phyloP scores from a whole-genome alignment of 768 basidiomycete genomes.

The Amanita phalloides region DNA sequence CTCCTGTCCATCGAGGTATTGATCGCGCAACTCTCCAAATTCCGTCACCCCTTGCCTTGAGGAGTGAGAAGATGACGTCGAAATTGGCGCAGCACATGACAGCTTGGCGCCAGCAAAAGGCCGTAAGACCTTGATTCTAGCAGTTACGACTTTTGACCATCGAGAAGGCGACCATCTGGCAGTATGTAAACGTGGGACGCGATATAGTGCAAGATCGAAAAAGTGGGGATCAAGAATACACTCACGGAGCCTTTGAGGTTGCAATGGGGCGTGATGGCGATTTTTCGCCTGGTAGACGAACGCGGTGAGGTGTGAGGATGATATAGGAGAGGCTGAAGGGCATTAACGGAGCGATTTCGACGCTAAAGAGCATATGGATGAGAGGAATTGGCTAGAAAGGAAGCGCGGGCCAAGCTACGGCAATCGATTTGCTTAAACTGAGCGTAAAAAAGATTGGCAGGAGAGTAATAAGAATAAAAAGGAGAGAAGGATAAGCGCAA shows the following conservation, averaged over 20 bases:
- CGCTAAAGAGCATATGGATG: neutral
- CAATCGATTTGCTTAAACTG: constrained; percentile 1
- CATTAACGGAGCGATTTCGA: constrained; percentile 13
- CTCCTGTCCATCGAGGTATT: neutral
- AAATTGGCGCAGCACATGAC: neutral
- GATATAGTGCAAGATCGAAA: neutral
- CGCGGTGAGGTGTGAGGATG: constrained; percentile 39
- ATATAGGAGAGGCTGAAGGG: constrained; percentile 43
- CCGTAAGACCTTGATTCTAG: neutral
- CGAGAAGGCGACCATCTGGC: neutral
- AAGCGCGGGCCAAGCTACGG: neutral
- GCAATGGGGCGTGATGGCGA: constrained; percentile 11
- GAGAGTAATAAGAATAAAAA: neutral
- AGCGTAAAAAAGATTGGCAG: neutral
- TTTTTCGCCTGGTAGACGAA: constrained; percentile 37
- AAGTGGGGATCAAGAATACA: neutral
- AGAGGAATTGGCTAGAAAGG: neutral
- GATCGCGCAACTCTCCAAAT: neutral
- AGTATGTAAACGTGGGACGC: neutral
- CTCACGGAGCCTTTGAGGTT: constrained; percentile 3
- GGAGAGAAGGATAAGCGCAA: neutral
- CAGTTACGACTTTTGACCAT: neutral
- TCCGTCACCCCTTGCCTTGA: neutral
- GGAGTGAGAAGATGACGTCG: neutral
- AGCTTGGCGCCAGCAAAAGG: neutral